Evolutionary conservation across 176 grass and related monocot genomes (phyloP), one percentile per base, ranked within the genome.

Genomic region (Alloteropsis semialata): DNA sequence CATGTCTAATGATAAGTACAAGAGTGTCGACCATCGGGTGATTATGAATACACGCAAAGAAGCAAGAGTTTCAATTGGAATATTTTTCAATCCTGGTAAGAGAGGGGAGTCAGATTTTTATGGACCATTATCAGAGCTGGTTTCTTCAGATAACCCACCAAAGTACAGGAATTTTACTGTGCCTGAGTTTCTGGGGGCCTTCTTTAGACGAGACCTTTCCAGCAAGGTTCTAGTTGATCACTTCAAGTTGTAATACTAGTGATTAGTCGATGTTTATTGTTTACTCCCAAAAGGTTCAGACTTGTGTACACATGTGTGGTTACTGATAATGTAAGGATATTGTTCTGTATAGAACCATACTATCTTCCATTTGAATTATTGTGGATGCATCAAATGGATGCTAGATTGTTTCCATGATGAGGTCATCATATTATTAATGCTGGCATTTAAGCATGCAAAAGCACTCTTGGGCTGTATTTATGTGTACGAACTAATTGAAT

Each of bases 11-110:
- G 88, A 92, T 41, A 80, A 89, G 69, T 92, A 92, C 54, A 91
- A 56, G 77, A 97, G 95, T 3, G 95, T 97, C 2, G 88, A 94
- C 72, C 92, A 94, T 80, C 79, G 88, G n/a, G 92, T 90, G 46
- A 67, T 94, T 45, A 87, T 90, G 71, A 86, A 85, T 62, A 77
- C 69, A 17, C 27, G 16, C 13, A 42, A 92, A 45, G 78, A 92
- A 70, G 88, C 94, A 6, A 94, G 94, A 75, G 92, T 94, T 67
- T 94, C 94, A 39, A 72, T 92, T 3, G 92, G 55, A 39, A 57
- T 90, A 27, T 97, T 97, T 72, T 92, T 90, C 54, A 94, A 83
- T 67, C 94, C 92, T 65, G 82, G 76, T 12, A 94, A 87, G 66
- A 81, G 82, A 54, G 89, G 76, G 33, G 85, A 90, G 9, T 76